Conservation (phyloP, 805 yeast species). For the Yamadazyma scolyti region DNA sequence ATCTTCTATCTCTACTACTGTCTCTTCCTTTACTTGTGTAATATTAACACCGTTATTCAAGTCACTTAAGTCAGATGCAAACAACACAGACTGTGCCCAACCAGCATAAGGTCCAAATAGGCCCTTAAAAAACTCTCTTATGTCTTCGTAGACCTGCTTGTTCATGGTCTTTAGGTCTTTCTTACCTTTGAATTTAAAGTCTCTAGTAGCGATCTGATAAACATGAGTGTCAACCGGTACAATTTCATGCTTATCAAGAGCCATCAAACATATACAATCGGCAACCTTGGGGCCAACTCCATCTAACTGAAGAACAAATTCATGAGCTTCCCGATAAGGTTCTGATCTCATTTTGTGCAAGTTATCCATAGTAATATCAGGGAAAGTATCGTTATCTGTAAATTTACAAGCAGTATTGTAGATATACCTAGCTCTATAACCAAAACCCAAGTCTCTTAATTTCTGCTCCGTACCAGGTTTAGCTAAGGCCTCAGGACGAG, state of each 20-base stretch:
- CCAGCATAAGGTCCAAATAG: constrained; percentile 94
- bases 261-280: constrained; percentile 92
- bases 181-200: constrained; percentile 57
- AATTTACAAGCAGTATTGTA: constrained; percentile 68
- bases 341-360: constrained; percentile 43
- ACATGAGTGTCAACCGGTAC: constrained; percentile 98
- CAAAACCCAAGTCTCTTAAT: constrained; percentile 63
- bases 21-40: neutral
- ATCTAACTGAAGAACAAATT: constrained; percentile 56
- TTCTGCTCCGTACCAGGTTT: constrained; percentile 33
- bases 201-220: constrained; percentile 80
- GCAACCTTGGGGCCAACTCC: constrained; percentile 99
- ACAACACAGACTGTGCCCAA: constrained; percentile 96
- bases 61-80: constrained; percentile 77
- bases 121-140: constrained; percentile 55
- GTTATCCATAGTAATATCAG: constrained; percentile 28
- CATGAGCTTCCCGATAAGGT: constrained; percentile 52
- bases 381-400: constrained; percentile 32
- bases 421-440: constrained; percentile 89
- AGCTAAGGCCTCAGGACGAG: constrained; percentile 53
- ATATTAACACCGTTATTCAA: constrained; percentile 58
- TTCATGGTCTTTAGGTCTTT: constrained; percentile 43
- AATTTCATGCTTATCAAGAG: constrained; percentile 76
- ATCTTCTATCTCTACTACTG: neutral
- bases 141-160: constrained; percentile 49